Evolutionary conservation across 805 yeast genomes (phyloP).

Genomic region (Ascoidea asiatica): DNA sequence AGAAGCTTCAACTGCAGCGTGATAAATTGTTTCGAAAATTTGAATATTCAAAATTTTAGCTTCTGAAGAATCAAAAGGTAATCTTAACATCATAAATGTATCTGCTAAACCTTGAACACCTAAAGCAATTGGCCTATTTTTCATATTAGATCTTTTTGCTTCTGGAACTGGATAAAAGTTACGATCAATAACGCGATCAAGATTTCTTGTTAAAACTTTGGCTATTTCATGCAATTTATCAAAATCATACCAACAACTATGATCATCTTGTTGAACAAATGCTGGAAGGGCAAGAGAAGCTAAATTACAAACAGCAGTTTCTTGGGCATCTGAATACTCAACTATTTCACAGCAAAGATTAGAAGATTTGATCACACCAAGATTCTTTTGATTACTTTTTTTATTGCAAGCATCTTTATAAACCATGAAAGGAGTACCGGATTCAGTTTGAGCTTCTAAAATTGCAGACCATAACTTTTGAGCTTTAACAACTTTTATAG

Average conservation of each 20-base stretch:
- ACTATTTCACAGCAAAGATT: constrained; percentile 91
- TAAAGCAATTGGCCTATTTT: constrained; percentile 86
- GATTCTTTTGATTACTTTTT: constrained; percentile 82
- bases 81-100: constrained; percentile 60
- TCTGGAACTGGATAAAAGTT: constrained; percentile 74
- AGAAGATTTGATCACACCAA: constrained; percentile 87
- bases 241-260: constrained; percentile 49
- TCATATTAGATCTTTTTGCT: constrained; percentile 63
- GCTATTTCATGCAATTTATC: constrained; percentile 59
- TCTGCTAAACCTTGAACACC: constrained; percentile 99
- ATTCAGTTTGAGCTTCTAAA: constrained; percentile 85
- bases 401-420: constrained; percentile 86
- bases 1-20: constrained; percentile 83
- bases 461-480: constrained; percentile 87
- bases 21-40: constrained; percentile 92
- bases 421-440: constrained; percentile 91
- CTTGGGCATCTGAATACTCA: constrained; percentile 84
- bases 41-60: constrained; percentile 69
- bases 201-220: constrained; percentile 66
- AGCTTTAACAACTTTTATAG: constrained; percentile 57
- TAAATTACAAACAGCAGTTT: constrained; percentile 90
- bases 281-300: constrained; percentile 86
- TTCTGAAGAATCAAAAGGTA: constrained; percentile 76
- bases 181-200: constrained; percentile 74
- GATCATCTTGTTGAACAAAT: constrained; percentile 39